phyloP scores from a whole-genome alignment of 2,329 filamentous ascomycete species.

The Pseudogymnoascus sp. region DNA sequence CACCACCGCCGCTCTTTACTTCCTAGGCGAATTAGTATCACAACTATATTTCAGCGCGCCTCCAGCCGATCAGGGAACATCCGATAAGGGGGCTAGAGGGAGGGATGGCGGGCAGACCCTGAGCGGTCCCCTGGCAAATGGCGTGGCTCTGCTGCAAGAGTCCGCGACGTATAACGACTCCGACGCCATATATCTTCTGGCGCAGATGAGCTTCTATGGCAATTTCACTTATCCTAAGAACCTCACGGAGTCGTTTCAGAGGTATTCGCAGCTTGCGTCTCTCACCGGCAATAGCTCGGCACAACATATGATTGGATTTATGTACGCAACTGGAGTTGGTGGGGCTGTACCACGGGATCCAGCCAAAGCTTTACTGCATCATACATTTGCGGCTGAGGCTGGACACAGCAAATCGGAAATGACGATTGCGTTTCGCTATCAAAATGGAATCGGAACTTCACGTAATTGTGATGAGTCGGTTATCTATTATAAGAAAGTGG shows the following conservation, averaged over 20 bases:
- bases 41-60: conserved; percentile 59
- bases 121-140: conserved; percentile 45
- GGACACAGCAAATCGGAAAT: conserved; percentile 85
- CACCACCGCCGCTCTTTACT: conserved; percentile 48
- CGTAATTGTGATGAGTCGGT: conserved; percentile 79
- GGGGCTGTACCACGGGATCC: conserved; percentile 76
- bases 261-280: conserved; percentile 71
- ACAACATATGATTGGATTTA: conserved; percentile 90
- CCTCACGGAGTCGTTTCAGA: conserved; percentile 68
- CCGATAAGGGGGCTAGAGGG: conserved; percentile 16
- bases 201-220: conserved; percentile 93
- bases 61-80: conserved; percentile 18
- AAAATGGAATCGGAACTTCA: conserved; percentile 75
- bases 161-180: conserved; percentile 52
- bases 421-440: conserved; percentile 82
- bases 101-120: conserved; percentile 32
- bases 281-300: conserved; percentile 81
- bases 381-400: conserved; percentile 82
- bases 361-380: conserved; percentile 84
- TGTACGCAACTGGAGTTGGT: conserved; percentile 90
- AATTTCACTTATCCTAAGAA: conserved; percentile 84
- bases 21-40: conserved; percentile 54
- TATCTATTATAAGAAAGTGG: conserved; percentile 85
- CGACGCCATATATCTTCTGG: conserved; percentile 82
- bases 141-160: conserved; percentile 49